These are phyloP conservation scores for Iodosphaeria phyllophila DNA, from an alignment of 2,329 filamentous ascomycete genomes.

Conservation along the genomic window DNA sequence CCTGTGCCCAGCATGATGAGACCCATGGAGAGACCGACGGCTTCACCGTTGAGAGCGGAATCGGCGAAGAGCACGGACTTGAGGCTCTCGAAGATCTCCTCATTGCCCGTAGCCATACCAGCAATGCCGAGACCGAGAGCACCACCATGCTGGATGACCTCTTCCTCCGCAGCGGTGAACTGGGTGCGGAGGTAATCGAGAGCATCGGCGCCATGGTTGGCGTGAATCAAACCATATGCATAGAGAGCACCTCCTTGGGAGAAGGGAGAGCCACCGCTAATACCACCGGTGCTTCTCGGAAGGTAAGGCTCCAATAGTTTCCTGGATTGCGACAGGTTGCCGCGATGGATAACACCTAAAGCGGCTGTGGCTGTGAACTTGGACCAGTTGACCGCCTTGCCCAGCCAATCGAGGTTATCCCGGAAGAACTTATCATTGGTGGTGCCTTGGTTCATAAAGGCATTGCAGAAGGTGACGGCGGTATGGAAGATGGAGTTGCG, in stretches of 20 bases:
- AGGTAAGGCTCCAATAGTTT: conserved; percentile 92
- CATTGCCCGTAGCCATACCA: conserved; percentile 88
- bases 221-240: conserved; percentile 88
- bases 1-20: conserved; percentile 98
- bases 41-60: conserved; percentile 91
- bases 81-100: conserved; percentile 79
- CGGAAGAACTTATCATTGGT: conserved; percentile 98
- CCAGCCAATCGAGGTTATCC: conserved; percentile 92
- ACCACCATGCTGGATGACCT: conserved; percentile 93
- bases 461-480: conserved; percentile 91
- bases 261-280: conserved; percentile 72
- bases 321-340: conserved; percentile 81
- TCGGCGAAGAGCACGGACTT: conserved; percentile 80
- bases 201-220: conserved; percentile 88
- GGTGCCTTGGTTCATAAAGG: conserved; percentile 97
- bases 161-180: conserved; percentile 60
- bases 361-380: conserved; percentile 97
- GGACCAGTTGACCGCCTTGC: conserved; percentile 98
- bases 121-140: conserved; percentile 90
- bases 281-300: conserved; percentile 46
- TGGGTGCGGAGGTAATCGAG: conserved; percentile 60
- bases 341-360: conserved; percentile 87
- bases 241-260: conserved; percentile 94
- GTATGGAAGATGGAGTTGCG: conserved; percentile 98
- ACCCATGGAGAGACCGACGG: conserved; percentile 89